phyloP scores from a whole-genome alignment of 495 filamentous ascomycete species.

The Haplographium delicatum region DNA sequence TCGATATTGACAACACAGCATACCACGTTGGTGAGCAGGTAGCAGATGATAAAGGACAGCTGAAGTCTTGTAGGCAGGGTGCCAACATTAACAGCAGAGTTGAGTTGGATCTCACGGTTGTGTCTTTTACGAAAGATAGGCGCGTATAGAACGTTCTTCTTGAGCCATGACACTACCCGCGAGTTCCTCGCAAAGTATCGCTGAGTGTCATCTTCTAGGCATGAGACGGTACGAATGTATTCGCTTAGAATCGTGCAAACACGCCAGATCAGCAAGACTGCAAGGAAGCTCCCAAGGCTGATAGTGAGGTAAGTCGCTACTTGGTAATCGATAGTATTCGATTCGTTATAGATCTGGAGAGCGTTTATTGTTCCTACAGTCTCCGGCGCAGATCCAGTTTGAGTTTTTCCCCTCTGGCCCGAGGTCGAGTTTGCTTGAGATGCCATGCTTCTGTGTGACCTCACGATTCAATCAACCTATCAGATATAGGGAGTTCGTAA shows the following conservation, averaged over 20 bases:
- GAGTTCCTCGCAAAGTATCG: constrained; percentile 46
- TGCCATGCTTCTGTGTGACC: too few relatives aligned
- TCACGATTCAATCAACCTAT: too few relatives aligned
- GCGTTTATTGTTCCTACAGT: too few relatives aligned
- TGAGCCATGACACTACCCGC: constrained; percentile 60
- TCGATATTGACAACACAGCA: constrained; percentile 74
- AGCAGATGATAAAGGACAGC: constrained; percentile 61
- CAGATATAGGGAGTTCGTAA: too few relatives aligned
- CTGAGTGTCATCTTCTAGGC: constrained; percentile 60
- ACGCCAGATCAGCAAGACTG: constrained; percentile 40
- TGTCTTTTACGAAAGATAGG: constrained; percentile 79
- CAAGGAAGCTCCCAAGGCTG: constrained; percentile 38
- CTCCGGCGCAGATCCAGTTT: too few relatives aligned
- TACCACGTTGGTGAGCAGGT: constrained; percentile 69
- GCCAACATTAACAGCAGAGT: constrained; percentile 77
- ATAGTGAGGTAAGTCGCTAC: constrained; percentile 47
- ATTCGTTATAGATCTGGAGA: too few relatives aligned
- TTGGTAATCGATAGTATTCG: too few relatives aligned
- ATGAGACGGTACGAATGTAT: constrained; percentile 70
- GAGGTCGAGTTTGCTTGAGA: too few relatives aligned
- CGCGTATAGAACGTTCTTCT: constrained; percentile 77
- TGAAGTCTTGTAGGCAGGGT: constrained; percentile 87
- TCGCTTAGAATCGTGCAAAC: constrained; percentile 49
- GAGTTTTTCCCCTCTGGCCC: too few relatives aligned
- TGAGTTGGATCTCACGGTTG: constrained; percentile 81